Conservation (phyloP, 78 protist species). For the Planoprotostelium fungivorum region DNA sequence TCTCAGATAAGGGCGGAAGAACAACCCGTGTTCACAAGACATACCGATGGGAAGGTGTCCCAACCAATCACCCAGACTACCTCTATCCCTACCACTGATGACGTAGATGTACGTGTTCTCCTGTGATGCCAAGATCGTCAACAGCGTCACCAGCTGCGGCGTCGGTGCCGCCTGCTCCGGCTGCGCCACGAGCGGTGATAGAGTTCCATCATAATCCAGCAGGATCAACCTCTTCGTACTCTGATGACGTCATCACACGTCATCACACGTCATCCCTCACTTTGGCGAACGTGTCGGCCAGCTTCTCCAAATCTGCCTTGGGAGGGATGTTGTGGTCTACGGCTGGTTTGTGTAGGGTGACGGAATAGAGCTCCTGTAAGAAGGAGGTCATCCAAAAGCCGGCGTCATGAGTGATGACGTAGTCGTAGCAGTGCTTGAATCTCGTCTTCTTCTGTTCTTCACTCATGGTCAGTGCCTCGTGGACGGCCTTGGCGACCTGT, state of each 20-base stretch:
- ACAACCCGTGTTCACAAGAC: slow-evolving; percentile 56
- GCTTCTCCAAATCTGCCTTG: background rate
- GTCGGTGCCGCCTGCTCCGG: slow-evolving; percentile 56
- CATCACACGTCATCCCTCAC: background rate
- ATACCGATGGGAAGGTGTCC: slow-evolving; percentile 42
- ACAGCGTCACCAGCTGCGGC: slow-evolving; percentile 15
- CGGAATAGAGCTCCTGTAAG: slow-evolving; percentile 8
- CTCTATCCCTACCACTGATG: slow-evolving; percentile 55
- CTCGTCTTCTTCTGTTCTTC: slow-evolving; percentile 13
- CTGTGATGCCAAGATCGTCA: slow-evolving; percentile 4
- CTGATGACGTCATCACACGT: background rate
- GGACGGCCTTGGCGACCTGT: slow-evolving; percentile 20
- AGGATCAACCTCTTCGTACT: slow-evolving; percentile 8
- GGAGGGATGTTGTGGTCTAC: background rate
- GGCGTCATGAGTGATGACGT: slow-evolving; percentile 32
- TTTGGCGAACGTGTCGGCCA: background rate
- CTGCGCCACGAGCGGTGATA: slow-evolving; percentile 46
- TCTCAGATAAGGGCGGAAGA: slow-evolving; percentile 6
- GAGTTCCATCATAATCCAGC: slow-evolving; percentile 69
- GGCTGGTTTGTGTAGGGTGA: background rate
- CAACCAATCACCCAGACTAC: slow-evolving; percentile 33
- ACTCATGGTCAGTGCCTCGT: slow-evolving; percentile 31
- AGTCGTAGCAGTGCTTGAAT: slow-evolving; percentile 25
- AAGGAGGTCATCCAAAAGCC: slow-evolving; percentile 29
- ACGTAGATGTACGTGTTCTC: slow-evolving; percentile 20